Evolutionary conservation across 2,329 filamentous ascomycete species (phyloP), one percentile per base, ranked within the genome.

Genomic region (Epichloe sp.): DNA sequence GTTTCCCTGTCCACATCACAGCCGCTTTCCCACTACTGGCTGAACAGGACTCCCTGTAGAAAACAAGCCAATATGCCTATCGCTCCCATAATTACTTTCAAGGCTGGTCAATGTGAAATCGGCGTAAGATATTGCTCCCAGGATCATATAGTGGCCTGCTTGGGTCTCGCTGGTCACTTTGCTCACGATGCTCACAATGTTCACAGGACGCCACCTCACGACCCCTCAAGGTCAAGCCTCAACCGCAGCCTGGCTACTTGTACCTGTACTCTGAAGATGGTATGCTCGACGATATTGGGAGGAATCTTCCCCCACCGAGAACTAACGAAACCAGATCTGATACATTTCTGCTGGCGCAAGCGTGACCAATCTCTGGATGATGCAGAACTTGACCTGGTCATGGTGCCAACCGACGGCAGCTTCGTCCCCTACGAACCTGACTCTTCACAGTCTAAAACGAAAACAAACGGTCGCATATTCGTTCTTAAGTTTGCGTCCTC

Each of bases 271-370:
- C 78, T 48, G 90, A 95, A 75, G 91, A 96, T 83, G 91, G 84
- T 85, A 63, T 52, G 64, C 51, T 44, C 19, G 15, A 31, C 15
- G 10, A 21, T 14, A 12, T 11, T 14, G 15, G 19, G 7, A 6
- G 4, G 10, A 36, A 31, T n/a, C 15, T 17, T 41, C 26, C 3
- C 3, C 21, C 5, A 19, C 6, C 12, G 7, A 2, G 7, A 11
- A 35, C 42, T 53, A 31, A 54, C 38, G 5, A 8, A n/a, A 34
- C n/a, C 57, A 89, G 86, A 96, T 49, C 79, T 98, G 54, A 77
- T 95, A 54, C 90, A 96, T 73, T 95, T 98, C 72, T 96, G 90
- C 79, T 98, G 94, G 94, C 85, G 90, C 58, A 83, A 87, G 62
- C 85, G 93, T 58, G 78, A 75, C 58, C 79, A 80, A 53, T 74